Evolutionary conservation across 768 basidiomycete genomes (phyloP).

Genomic region (Rhizopogon vinicolor): DNA sequence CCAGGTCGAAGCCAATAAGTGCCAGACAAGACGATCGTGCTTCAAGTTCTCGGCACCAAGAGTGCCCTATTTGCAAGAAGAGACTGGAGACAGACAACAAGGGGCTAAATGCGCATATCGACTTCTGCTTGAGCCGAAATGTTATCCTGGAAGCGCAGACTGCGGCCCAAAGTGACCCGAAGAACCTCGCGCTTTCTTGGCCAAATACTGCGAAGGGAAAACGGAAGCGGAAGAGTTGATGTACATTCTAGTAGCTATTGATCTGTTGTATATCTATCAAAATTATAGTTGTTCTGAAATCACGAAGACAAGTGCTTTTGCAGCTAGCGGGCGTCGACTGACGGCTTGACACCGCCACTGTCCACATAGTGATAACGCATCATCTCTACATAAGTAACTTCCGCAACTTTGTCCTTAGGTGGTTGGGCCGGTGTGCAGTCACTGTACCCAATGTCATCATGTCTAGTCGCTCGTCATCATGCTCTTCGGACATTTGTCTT

Average conservation of each 20-base stretch:
- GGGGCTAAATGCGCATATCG: constrained; percentile 82
- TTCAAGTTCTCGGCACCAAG: constrained; percentile 21
- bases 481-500: neutral
- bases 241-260: no score
- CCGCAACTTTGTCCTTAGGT: neutral
- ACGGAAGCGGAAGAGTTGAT: constrained; percentile 10
- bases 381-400: no score
- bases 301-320: no score
- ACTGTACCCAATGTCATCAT: constrained; percentile 3
- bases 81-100: constrained; percentile 65
- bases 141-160: constrained; percentile 71
- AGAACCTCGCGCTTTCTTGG: neutral
- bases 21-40: neutral
- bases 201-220: constrained; percentile 6
- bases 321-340: no score
- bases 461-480: neutral
- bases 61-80: constrained; percentile 72
- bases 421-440: neutral
- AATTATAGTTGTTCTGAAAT: no score
- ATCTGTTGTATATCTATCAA: no score
- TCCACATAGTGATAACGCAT: no score
- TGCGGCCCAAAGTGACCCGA: constrained; percentile 16
- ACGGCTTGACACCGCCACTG: no score
- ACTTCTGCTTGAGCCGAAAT: constrained; percentile 79
- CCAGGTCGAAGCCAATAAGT: neutral